A percentile compares a stretch with the other conserved stretches of the same genome.
phyloP scores from a whole-genome alignment of 768 basidiomycete species.

The Lepiota subincarnata region DNA sequence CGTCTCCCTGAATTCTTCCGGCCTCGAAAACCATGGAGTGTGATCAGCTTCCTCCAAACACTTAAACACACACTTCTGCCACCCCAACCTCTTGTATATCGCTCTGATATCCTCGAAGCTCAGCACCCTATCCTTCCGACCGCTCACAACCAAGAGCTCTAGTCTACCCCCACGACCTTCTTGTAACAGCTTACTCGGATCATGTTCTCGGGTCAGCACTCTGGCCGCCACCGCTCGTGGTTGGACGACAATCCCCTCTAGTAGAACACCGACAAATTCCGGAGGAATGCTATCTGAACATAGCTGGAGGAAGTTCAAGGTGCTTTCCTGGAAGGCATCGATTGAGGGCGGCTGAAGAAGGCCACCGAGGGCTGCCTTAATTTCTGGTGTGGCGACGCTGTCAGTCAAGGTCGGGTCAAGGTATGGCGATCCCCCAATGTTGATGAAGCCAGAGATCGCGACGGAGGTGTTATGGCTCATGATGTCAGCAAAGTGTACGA shows the following conservation, averaged over 20 bases:
- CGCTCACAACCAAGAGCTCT: slow-evolving; percentile 23
- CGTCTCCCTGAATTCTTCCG: slow-evolving; percentile 19
- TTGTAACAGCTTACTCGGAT: slow-evolving; percentile 18
- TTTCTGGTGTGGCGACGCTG: slow-evolving; percentile 16
- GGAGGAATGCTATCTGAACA: slow-evolving; percentile 16
- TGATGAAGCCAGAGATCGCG: slow-evolving; percentile 24
- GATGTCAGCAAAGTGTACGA: slow-evolving; percentile 24
- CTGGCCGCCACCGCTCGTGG: slow-evolving; percentile 19
- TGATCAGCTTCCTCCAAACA: slow-evolving; percentile 25
- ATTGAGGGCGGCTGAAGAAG: slow-evolving; percentile 20
- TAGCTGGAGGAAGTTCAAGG: slow-evolving; percentile 17
- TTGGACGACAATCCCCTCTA: slow-evolving; percentile 24
- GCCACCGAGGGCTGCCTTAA: slow-evolving; percentile 15
- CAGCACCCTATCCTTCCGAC: slow-evolving; percentile 23
- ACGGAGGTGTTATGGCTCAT: slow-evolving; percentile 21
- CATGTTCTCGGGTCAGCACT: slow-evolving; percentile 22
- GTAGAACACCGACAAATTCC: slow-evolving; percentile 15
- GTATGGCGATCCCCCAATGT: slow-evolving; percentile 23
- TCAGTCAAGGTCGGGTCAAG: slow-evolving; percentile 19
- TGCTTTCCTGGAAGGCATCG: slow-evolving; percentile 20
- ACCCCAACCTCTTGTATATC: slow-evolving; percentile 22
- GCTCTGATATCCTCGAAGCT: slow-evolving; percentile 17
- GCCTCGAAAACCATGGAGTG: slow-evolving; percentile 23
- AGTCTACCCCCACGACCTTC: slow-evolving; percentile 21
- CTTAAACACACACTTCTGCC: slow-evolving; percentile 19